Evolutionary conservation across 2,329 filamentous ascomycete species (phyloP).

Genomic region (Fusarium siculi): DNA sequence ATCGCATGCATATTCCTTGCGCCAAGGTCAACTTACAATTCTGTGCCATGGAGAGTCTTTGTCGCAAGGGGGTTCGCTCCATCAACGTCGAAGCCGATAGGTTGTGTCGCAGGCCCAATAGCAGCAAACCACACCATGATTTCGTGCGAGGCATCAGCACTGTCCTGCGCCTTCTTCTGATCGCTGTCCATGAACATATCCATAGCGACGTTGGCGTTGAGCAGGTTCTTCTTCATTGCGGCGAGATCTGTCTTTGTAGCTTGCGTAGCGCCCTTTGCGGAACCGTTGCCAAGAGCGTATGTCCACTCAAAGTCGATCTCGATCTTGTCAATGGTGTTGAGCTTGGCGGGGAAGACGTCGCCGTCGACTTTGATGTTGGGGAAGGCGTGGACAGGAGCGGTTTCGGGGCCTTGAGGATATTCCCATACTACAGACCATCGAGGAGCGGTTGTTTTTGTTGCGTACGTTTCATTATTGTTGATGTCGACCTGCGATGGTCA

Average conservation of each 20-base stretch:
- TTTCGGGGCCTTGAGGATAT: constrained; percentile 55
- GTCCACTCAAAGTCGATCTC: constrained; percentile 61
- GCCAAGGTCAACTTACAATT: constrained; percentile 51
- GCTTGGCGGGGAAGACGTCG: constrained; percentile 54
- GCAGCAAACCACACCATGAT: constrained; percentile 68
- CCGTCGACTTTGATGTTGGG: constrained; percentile 62
- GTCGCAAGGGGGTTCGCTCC: constrained; percentile 47
- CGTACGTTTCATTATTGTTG: constrained; percentile 62
- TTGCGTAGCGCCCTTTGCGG: constrained; percentile 53
- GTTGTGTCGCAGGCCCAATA: constrained; percentile 58
- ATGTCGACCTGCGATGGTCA: constrained; percentile 54
- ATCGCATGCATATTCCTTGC: not conserved
- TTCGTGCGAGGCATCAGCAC: constrained; percentile 58
- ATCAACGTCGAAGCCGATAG: constrained; percentile 54
- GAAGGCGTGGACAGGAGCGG: constrained; percentile 63
- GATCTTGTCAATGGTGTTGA: constrained; percentile 54
- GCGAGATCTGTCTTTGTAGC: constrained; percentile 49
- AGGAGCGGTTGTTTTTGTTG: constrained; percentile 58
- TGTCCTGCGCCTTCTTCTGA: constrained; percentile 52
- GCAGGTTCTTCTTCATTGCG: constrained; percentile 47
- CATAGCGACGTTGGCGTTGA: constrained; percentile 67
- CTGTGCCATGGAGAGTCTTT: constrained; percentile 53
- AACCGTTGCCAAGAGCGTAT: constrained; percentile 58
- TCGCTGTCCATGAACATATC: constrained; percentile 67
- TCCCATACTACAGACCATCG: constrained; percentile 64